These are phyloP conservation scores for Termitomyces sp. DNA, from an alignment of 1,284 basidiomycete genomes.

Conservation along the genomic window DNA sequence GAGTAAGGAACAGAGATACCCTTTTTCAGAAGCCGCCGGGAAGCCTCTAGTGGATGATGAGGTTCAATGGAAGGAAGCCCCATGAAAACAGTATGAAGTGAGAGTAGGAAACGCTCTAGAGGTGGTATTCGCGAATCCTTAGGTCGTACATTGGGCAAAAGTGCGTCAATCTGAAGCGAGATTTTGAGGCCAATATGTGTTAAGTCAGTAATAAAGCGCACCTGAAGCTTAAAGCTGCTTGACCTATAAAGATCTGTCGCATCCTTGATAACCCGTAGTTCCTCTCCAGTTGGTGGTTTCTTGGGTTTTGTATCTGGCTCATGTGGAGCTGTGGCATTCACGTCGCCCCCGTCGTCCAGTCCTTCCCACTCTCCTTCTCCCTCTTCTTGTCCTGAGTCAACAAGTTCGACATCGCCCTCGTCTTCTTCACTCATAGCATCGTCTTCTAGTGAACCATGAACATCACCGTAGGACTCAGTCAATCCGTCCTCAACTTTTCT, in stretches of 20 bases:
- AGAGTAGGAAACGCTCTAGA: conserved; percentile 61
- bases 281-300: conserved; percentile 62
- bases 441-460: conserved; percentile 13
- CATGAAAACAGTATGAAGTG: conserved; percentile 57
- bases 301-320: conserved; percentile 28
- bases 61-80: conserved; percentile 54
- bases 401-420: conserved; percentile 8
- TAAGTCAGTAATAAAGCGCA: conserved; percentile 26
- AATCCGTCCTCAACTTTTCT: conserved; percentile 22
- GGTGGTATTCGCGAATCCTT: conserved; percentile 51
- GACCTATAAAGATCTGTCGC: conserved; percentile 79
- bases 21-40: conserved; percentile 47
- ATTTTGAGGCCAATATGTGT: background rate
- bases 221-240: conserved; percentile 82
- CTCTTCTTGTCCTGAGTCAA: conserved; percentile 14
- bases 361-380: conserved; percentile 31
- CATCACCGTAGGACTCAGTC: conserved; percentile 4
- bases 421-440: conserved; percentile 6
- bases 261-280: conserved; percentile 73
- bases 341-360: conserved; percentile 16
- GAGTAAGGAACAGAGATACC: conserved; percentile 61
- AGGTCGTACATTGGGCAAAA: conserved; percentile 75
- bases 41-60: conserved; percentile 60
- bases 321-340: conserved; percentile 8
- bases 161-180: conserved; percentile 61